Evolutionary conservation across 345 rosid genomes (phyloP).

Genomic region (Linum usitatissimum): DNA sequence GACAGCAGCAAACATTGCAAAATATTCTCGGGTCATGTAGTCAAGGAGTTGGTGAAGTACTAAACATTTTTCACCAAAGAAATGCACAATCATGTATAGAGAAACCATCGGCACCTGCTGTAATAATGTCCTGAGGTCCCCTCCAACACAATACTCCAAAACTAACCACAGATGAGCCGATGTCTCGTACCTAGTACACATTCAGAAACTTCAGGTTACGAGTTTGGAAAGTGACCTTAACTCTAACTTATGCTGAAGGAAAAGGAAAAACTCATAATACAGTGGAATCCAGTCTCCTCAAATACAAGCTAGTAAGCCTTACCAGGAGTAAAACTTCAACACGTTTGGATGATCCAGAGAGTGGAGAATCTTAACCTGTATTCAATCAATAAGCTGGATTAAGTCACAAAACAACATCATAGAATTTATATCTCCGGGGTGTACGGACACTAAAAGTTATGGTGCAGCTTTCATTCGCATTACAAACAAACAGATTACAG

Average conservation of each 20-base stretch:
- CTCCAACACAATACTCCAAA: constrained; percentile 93
- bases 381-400: neutral
- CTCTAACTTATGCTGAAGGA: neutral
- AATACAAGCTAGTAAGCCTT: constrained; percentile 13
- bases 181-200: constrained; percentile 70
- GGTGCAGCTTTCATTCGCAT: neutral
- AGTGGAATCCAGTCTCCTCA: neutral
- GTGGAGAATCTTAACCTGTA: constrained; percentile 90
- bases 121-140: constrained; percentile 74
- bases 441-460: neutral
- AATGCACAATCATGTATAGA: constrained; percentile 4
- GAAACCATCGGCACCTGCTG: constrained; percentile 50
- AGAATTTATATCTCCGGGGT: neutral
- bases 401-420: neutral
- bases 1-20: constrained; percentile 5
- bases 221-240: neutral
- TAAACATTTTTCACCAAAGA: constrained; percentile 3
- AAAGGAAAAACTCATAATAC: neutral
- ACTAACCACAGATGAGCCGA: constrained; percentile 97
- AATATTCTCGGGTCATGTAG: neutral
- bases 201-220: neutral
- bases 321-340: constrained; percentile 81
- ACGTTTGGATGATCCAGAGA: constrained; percentile 72
- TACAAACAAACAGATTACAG: neutral
- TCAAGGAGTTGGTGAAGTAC: neutral